phyloP scores from a whole-genome alignment of 1,139 yeast species.

The Yamadazyma conglobata region DNA sequence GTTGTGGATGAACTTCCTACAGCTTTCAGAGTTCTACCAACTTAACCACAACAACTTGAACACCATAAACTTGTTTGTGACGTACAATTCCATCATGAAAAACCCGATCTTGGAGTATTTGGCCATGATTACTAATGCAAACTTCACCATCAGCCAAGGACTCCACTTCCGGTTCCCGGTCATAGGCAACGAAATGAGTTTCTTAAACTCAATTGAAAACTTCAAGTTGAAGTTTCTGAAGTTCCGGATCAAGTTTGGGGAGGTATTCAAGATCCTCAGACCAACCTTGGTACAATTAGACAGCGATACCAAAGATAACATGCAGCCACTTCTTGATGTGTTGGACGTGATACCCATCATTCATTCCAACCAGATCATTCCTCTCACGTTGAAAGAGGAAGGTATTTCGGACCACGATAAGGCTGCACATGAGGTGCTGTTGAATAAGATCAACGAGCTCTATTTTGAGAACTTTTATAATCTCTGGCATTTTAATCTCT shows the following conservation, averaged over 20 bases:
- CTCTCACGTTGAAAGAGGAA: conserved; percentile 29
- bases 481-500: conserved; percentile 74
- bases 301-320: conserved; percentile 22
- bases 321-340: conserved; percentile 54
- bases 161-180: conserved; percentile 71
- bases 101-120: conserved; percentile 66
- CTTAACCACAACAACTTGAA: conserved; percentile 16
- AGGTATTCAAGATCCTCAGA: conserved; percentile 61
- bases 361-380: conserved; percentile 43
- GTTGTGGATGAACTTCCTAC: conserved; percentile 70
- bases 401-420: conserved; percentile 13
- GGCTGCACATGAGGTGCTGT: conserved; percentile 14
- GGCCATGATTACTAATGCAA: conserved; percentile 65
- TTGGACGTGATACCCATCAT: conserved; percentile 64
- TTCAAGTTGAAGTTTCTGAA: conserved; percentile 62
- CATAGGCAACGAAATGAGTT: conserved; percentile 67
- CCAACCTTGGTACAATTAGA: conserved; percentile 41
- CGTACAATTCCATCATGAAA: conserved; percentile 66
- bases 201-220: conserved; percentile 57
- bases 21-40: conserved; percentile 55
- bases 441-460: conserved; percentile 47
- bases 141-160: conserved; percentile 69
- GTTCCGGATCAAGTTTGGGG: conserved; percentile 59
- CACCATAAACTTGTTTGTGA: conserved; percentile 59
- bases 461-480: conserved; percentile 64